These are phyloP conservation scores for Coemansia javaensis DNA, from an alignment of 192 early-diverging fungal genomes.

Conservation along the genomic window DNA sequence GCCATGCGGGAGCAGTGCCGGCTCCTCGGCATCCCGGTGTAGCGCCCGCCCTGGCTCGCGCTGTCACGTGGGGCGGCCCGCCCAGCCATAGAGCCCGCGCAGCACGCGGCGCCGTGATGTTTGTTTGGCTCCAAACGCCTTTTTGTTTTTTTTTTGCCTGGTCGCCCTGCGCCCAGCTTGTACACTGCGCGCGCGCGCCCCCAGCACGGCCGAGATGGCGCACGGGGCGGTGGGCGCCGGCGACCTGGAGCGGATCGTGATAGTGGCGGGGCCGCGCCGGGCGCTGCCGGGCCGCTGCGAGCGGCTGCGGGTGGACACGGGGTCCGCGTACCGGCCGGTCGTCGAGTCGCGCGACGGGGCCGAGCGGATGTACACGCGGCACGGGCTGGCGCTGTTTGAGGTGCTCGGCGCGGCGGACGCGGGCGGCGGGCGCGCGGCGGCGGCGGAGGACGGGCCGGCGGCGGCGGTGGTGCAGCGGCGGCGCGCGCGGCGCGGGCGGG, in stretches of 20 bases:
- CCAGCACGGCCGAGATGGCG: no score
- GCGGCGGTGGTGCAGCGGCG: conserved; percentile 25
- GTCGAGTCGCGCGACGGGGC: conserved; percentile 26
- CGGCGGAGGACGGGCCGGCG: conserved; percentile 11
- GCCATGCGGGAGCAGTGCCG: conserved; percentile 57
- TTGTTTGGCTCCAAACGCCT: no score
- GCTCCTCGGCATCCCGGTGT: conserved; percentile 49
- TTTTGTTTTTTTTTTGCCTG: no score
- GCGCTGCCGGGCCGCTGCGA: conserved; percentile 10
- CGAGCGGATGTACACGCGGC: conserved; percentile 31
- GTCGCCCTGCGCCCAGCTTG: no score
- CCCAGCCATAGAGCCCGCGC: no score
- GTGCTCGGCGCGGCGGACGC: conserved; percentile 2
- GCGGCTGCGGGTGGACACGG: conserved; percentile 2
- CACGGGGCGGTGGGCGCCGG: conserved; percentile 6
- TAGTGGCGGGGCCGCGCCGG: conserved; percentile 21
- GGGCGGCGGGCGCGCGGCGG: background rate
- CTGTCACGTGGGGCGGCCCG: no score
- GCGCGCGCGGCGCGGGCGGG: background rate
- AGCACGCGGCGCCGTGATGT: no score
- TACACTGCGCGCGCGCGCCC: no score
- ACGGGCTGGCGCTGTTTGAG: conserved; percentile 33
- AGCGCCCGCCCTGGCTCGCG: no score
- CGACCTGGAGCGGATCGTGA: conserved; percentile 27
- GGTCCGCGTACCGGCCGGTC: conserved; percentile 19